A percentile compares a stretch with the other conserved stretches of the same genome.
Conservation (phyloP, 306 rosid species). For the Castanea mollissima region DNA sequence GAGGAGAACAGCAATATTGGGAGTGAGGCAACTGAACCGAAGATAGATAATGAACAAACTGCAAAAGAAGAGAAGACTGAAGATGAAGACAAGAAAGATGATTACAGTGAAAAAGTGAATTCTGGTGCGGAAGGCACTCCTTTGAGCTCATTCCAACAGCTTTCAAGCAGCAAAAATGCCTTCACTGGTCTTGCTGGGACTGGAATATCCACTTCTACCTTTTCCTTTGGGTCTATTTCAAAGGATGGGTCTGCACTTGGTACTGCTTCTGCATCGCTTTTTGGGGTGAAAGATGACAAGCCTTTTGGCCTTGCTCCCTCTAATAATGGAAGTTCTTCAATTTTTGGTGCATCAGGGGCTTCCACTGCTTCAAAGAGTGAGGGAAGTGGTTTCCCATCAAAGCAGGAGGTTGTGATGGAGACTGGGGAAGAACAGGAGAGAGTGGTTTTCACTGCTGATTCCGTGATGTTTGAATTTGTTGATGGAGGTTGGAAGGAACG, state of each 20-base stretch:
- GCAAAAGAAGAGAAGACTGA: conserved; percentile 29
- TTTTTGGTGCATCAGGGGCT: conserved; percentile 51
- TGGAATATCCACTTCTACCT: conserved; percentile 70
- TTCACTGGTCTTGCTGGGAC: conserved; percentile 94
- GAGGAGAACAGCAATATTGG: conserved; percentile 19
- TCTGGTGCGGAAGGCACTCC: conserved; percentile 50
- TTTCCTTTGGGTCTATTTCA: conserved; percentile 72
- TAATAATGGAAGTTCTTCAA: conserved; percentile 63
- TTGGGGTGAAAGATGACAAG: conserved; percentile 46
- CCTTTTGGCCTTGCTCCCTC: conserved; percentile 70
- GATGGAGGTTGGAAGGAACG: conserved; percentile 95
- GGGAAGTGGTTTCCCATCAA: conserved; percentile 47
- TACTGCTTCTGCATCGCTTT: conserved; percentile 43
- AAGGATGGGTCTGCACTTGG: conserved; percentile 50
- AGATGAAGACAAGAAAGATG: conserved; percentile 42
- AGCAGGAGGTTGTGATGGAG: conserved; percentile 83
- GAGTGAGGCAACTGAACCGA: conserved; percentile 27
- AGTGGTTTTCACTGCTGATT: conserved; percentile 68
- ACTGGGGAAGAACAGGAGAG: conserved; percentile 94
- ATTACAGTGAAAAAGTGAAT: conserved; percentile 43
- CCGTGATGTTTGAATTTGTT: conserved; percentile 65
- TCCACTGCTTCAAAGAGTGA: conserved; percentile 59
- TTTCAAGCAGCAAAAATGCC: conserved; percentile 90
- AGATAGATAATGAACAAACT: conserved; percentile 27
- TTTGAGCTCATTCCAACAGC: conserved; percentile 80